Conservation (phyloP, 495 filamentous ascomycete genomes). For the Apodospora peruviana region DNA sequence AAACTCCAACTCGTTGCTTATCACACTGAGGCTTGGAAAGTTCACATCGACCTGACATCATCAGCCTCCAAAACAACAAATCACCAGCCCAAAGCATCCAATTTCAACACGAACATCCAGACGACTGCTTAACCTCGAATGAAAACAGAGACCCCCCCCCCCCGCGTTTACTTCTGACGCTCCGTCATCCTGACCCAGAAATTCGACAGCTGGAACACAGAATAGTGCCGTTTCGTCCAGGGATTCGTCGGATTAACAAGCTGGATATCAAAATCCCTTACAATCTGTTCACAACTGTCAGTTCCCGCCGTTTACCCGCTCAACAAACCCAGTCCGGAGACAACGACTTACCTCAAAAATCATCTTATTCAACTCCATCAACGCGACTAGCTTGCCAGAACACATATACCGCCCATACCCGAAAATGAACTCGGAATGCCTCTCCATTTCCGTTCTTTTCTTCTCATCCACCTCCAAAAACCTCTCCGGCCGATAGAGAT, state of each 20-base stretch:
- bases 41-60: no score
- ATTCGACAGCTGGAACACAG: not conserved
- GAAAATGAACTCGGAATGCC: conserved; percentile 6
- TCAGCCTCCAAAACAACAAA: no score
- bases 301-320: not conserved
- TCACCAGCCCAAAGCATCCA: no score
- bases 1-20: no score
- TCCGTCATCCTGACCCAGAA: conserved; percentile 6
- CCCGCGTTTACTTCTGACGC: not conserved
- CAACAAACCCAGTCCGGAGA: not conserved
- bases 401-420: conserved; percentile 12
- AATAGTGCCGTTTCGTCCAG: not conserved
- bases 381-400: conserved; percentile 8
- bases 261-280: conserved; percentile 14
- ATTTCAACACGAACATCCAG: no score
- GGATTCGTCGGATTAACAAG: conserved; percentile 1
- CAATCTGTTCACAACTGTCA: not conserved
- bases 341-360: conserved; percentile 10
- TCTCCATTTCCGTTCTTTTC: not conserved
- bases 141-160: no score
- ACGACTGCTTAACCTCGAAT: no score
- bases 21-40: no score
- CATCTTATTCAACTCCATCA: conserved; percentile 12
- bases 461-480: conserved; percentile 32
- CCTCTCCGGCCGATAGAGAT: conserved; percentile 46